phyloP scores from a whole-genome alignment of 306 rosid species.

The Begonia masoniana region DNA sequence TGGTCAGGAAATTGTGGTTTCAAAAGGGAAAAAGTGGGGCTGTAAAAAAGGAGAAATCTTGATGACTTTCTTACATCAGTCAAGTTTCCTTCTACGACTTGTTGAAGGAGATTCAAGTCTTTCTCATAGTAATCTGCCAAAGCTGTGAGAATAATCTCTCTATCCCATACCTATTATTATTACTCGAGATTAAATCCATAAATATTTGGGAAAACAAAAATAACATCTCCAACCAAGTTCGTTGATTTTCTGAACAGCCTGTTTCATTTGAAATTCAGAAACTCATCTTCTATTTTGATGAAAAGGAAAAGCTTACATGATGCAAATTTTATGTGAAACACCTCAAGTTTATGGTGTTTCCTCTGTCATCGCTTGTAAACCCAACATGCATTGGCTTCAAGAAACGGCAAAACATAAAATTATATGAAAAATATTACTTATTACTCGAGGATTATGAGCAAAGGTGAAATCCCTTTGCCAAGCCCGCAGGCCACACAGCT shows the following conservation, averaged over 20 bases:
- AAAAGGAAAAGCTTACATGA: constrained; percentile 35
- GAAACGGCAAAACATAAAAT: background rate
- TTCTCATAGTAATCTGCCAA: constrained; percentile 60
- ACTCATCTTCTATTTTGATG: too few relatives aligned
- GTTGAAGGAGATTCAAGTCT: constrained; percentile 46
- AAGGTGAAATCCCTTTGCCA: too few relatives aligned
- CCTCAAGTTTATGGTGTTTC: constrained; percentile 65
- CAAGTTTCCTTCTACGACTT: constrained; percentile 60
- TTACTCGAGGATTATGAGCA: too few relatives aligned
- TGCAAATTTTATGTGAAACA: constrained; percentile 90
- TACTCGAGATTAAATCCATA: too few relatives aligned
- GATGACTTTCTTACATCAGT: constrained; percentile 35
- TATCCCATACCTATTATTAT: constrained; percentile 81
- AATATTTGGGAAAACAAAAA: too few relatives aligned
- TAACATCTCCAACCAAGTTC: too few relatives aligned
- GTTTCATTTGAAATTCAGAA: too few relatives aligned
- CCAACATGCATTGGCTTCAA: constrained; percentile 83
- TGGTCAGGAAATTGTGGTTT: too few relatives aligned
- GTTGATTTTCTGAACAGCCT: too few relatives aligned
- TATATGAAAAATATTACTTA: background rate
- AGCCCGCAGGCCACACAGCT: too few relatives aligned
- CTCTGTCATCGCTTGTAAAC: constrained; percentile 70
- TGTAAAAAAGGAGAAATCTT: too few relatives aligned
- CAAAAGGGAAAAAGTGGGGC: too few relatives aligned
- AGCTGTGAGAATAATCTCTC: constrained; percentile 59